A percentile compares a stretch with the other conserved stretches of the same genome.
phyloP scores from a whole-genome alignment of 805 yeast genomes.

The Candida ipomoeae region DNA sequence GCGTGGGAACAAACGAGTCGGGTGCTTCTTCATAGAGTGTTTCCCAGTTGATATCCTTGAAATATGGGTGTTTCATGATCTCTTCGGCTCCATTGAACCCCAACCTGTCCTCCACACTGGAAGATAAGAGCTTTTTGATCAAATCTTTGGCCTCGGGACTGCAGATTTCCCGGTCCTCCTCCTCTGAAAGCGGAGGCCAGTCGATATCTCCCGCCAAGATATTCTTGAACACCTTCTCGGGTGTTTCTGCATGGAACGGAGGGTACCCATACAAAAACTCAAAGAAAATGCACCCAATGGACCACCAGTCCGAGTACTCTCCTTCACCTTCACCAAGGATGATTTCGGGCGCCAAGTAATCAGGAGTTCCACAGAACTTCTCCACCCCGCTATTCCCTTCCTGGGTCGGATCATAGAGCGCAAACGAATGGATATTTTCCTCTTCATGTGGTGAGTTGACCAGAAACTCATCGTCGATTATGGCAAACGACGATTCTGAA shows the following conservation, averaged over 20 bases:
- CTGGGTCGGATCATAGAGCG: conserved; percentile 70
- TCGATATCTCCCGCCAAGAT: conserved; percentile 69
- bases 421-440: conserved; percentile 36
- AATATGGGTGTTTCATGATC: conserved; percentile 75
- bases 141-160: conserved; percentile 70
- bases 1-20: conserved; percentile 69
- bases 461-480: conserved; percentile 43
- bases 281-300: conserved; percentile 90
- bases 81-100: conserved; percentile 80
- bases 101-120: conserved; percentile 63
- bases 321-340: conserved; percentile 80
- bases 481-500: conserved; percentile 55
- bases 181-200: conserved; percentile 72
- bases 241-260: conserved; percentile 83
- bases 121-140: conserved; percentile 55
- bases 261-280: conserved; percentile 92
- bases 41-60: conserved; percentile 70
- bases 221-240: conserved; percentile 77
- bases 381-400: conserved; percentile 41
- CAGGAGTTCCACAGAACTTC: conserved; percentile 94
- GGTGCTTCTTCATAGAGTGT: conserved; percentile 65
- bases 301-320: conserved; percentile 97
- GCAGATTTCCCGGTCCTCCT: conserved; percentile 50
- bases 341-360: conserved; percentile 95
- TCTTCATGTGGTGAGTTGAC: conserved; percentile 26